Evolutionary conservation across 495 filamentous ascomycete species (phyloP).

Genomic region (Xylaria intraflava): DNA sequence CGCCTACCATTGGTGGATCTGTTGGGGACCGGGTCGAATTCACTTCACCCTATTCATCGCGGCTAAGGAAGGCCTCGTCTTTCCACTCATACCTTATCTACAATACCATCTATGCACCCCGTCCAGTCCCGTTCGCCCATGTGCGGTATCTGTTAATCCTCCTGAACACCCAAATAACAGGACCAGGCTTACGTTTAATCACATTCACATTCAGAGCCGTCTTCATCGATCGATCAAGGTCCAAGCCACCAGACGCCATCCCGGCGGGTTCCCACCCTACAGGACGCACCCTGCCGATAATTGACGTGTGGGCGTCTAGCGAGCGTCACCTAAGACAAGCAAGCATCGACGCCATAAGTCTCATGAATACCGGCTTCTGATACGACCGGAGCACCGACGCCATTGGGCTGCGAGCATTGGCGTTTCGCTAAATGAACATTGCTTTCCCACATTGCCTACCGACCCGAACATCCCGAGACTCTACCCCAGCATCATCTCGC

Average conservation of each 20-base stretch:
- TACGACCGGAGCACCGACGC: not conserved
- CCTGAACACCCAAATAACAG: not conserved
- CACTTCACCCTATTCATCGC: not conserved
- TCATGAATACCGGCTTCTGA: not conserved
- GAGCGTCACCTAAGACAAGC: not conserved
- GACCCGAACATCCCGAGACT: not conserved
- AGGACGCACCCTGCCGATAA: not conserved
- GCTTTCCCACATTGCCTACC: slow-evolving; percentile 10
- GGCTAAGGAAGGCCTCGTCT: not conserved
- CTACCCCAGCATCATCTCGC: slow-evolving; percentile 11
- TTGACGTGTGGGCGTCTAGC: not conserved
- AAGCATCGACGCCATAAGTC: not conserved
- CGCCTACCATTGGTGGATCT: too few relatives aligned
- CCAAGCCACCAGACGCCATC: slow-evolving; percentile 4
- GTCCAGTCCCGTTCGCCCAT: not conserved
- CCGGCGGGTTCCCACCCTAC: not conserved
- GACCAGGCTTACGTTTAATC: not conserved
- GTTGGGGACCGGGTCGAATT: too few relatives aligned
- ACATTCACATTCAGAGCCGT: not conserved
- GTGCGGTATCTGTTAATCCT: not conserved
- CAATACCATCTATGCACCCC: not conserved
- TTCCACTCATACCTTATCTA: too few relatives aligned
- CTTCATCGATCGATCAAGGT: not conserved
- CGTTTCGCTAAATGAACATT: not conserved
- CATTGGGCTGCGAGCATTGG: not conserved